Evolutionary conservation across 2,329 filamentous ascomycete genomes (phyloP).

Genomic region (Trichoderma pleuroti): DNA sequence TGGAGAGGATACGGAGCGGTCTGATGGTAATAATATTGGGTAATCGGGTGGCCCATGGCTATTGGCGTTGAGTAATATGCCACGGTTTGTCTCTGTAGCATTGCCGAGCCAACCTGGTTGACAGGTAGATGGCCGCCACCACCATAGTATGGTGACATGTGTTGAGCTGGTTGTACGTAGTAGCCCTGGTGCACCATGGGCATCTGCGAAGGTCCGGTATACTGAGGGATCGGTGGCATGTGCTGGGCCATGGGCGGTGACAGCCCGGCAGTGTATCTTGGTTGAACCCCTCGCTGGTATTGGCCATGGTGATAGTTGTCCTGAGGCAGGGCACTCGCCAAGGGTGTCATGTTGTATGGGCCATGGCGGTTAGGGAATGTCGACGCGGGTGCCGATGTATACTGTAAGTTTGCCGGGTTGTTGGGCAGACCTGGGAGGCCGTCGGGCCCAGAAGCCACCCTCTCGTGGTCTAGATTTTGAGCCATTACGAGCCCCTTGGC

Average conservation of each 20-base stretch:
- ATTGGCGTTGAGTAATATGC: conserved; percentile 44
- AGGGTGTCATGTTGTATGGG: conserved; percentile 46
- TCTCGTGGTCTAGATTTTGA: background rate
- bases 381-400: conserved; percentile 37
- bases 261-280: conserved; percentile 33
- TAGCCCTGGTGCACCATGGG: conserved; percentile 42
- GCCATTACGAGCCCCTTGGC: background rate
- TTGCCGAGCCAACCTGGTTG: conserved; percentile 33
- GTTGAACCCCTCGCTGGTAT: conserved; percentile 35
- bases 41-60: conserved; percentile 41
- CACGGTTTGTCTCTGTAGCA: conserved; percentile 39
- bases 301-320: conserved; percentile 38
- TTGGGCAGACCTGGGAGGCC: background rate
- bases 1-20: conserved; percentile 37
- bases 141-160: conserved; percentile 42
- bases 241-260: conserved; percentile 40
- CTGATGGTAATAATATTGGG: conserved; percentile 45
- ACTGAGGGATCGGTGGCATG: conserved; percentile 41
- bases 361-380: conserved; percentile 25
- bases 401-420: conserved; percentile 23
- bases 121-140: conserved; percentile 37
- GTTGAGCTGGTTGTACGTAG: conserved; percentile 46
- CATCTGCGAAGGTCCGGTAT: conserved; percentile 37
- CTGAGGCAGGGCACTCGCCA: conserved; percentile 45
- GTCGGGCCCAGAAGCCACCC: background rate